Evolutionary conservation across 2,329 filamentous ascomycete species (phyloP).

Genomic region (Curvularia hawaiiensis): DNA sequence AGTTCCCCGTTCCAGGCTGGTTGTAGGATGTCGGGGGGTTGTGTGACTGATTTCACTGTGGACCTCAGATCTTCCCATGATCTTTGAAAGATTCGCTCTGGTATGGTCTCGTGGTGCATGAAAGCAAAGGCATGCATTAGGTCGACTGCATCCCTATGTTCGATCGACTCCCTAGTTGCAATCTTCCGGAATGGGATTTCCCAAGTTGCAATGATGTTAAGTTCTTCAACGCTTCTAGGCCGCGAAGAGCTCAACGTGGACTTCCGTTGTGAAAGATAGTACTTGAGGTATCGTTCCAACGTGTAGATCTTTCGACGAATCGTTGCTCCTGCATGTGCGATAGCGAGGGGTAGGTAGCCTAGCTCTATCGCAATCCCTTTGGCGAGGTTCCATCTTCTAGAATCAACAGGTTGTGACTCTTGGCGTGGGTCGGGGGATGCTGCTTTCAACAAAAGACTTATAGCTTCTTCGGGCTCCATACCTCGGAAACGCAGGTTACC

Average conservation of each 20-base stretch:
- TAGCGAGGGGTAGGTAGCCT: constrained; percentile 35
- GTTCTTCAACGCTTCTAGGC: neutral
- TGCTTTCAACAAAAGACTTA: constrained; percentile 30
- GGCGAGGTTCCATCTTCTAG: neutral
- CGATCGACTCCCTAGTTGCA: constrained; percentile 16
- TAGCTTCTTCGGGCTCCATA: constrained; percentile 26
- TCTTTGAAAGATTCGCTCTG: constrained; percentile 24
- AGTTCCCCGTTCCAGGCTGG: neutral
- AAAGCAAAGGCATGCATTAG: constrained; percentile 43
- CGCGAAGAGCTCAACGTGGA: constrained; percentile 21
- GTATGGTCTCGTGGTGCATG: constrained; percentile 38
- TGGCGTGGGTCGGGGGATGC: constrained; percentile 20
- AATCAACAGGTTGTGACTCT: constrained; percentile 1
- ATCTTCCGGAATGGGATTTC: constrained; percentile 22
- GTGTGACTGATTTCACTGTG: too few species aligned
- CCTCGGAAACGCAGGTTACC: constrained; percentile 32
- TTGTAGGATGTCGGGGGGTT: neutral
- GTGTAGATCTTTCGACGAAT: constrained; percentile 32
- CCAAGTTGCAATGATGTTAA: neutral
- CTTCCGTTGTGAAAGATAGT: constrained; percentile 26
- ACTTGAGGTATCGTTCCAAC: constrained; percentile 28
- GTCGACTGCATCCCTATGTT: constrained; percentile 38
- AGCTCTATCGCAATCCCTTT: constrained; percentile 26
- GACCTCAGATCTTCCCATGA: constrained; percentile 10
- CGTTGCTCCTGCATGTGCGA: constrained; percentile 33